Conservation (phyloP, 1,284 basidiomycete species). For the Acaromyces ingoldii region DNA sequence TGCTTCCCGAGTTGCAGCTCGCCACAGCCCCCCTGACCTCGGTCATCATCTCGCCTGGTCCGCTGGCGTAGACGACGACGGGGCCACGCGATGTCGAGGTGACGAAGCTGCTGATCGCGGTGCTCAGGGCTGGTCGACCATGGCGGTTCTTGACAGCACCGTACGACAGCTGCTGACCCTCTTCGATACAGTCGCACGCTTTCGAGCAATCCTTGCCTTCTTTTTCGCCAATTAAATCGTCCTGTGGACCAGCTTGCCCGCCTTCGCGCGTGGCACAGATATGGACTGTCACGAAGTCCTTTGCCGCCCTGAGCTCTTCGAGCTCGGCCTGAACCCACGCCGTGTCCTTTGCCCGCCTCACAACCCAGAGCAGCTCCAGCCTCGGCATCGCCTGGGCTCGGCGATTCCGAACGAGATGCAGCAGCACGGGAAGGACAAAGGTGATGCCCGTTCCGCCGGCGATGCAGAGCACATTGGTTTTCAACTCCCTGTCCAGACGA, state of each 20-base stretch:
- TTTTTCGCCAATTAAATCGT: too few relatives aligned
- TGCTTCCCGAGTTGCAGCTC: constrained; percentile 1
- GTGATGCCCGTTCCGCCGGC: constrained; percentile 23
- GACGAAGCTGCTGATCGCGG: neutral
- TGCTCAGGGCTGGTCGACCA: neutral
- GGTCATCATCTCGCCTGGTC: constrained; percentile 16
- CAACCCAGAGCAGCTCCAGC: constrained; percentile 11
- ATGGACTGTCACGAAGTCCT: neutral
- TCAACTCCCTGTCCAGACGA: neutral
- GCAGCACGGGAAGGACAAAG: constrained; percentile 16
- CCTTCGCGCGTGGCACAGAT: constrained; percentile 10
- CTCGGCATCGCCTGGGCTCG: neutral
- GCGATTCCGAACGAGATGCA: constrained; percentile 6
- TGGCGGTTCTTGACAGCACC: neutral
- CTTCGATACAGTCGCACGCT: constrained; percentile 3
- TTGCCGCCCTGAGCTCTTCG: neutral
- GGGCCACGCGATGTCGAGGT: neutral
- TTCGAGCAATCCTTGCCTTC: neutral
- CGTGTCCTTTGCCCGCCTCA: constrained; percentile 6
- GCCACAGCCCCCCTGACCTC: constrained; percentile 14
- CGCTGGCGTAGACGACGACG: constrained; percentile 12
- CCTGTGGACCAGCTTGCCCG: neutral
- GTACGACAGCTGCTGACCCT: too few relatives aligned
- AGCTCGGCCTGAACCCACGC: constrained; percentile 14
- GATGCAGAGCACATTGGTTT: constrained; percentile 11